Percentiles rank a stretch among this genome's conserved stretches.
phyloP scores from a whole-genome alignment of 768 basidiomycete species.

The Pisolithus marmoratus region DNA sequence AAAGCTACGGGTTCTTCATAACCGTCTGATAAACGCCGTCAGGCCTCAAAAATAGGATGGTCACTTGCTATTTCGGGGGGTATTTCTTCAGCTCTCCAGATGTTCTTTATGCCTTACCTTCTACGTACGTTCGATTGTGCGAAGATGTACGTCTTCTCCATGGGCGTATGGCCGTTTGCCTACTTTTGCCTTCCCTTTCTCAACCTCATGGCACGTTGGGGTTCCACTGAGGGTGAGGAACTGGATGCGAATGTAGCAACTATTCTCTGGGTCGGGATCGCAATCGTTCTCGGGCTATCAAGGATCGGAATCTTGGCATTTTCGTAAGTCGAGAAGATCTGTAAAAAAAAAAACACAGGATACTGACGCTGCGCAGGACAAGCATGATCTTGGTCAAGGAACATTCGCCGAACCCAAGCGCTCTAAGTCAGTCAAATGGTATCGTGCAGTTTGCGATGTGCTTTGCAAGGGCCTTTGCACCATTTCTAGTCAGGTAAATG shows the following conservation, averaged over 20 bases:
- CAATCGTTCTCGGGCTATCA: conserved; percentile 34
- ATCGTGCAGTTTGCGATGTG: conserved; percentile 59
- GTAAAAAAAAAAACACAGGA: background rate
- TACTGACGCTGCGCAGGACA: conserved; percentile 32
- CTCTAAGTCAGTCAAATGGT: conserved; percentile 62
- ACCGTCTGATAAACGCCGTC: background rate
- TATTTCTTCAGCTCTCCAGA: conserved; percentile 42
- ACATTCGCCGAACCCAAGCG: conserved; percentile 42
- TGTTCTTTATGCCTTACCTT: conserved; percentile 48
- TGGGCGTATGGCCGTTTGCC: conserved; percentile 48
- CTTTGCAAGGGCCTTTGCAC: conserved; percentile 48
- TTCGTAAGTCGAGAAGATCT: conserved; percentile 37
- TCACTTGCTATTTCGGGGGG: conserved; percentile 47
- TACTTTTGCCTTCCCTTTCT: conserved; percentile 46
- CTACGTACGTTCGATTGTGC: conserved; percentile 43
- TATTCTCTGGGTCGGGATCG: conserved; percentile 45
- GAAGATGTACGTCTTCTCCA: conserved; percentile 45
- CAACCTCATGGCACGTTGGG: conserved; percentile 40
- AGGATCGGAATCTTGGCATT: conserved; percentile 34
- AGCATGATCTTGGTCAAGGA: conserved; percentile 60
- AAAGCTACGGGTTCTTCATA: background rate
- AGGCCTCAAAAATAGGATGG: conserved; percentile 54
- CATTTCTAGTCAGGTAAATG: conserved; percentile 51
- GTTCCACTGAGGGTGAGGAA: conserved; percentile 13
- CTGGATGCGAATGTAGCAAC: conserved; percentile 10